These are phyloP conservation scores for Leptomonas seymouri DNA, from an alignment of 208 protist genomes.

Conservation along the genomic window DNA sequence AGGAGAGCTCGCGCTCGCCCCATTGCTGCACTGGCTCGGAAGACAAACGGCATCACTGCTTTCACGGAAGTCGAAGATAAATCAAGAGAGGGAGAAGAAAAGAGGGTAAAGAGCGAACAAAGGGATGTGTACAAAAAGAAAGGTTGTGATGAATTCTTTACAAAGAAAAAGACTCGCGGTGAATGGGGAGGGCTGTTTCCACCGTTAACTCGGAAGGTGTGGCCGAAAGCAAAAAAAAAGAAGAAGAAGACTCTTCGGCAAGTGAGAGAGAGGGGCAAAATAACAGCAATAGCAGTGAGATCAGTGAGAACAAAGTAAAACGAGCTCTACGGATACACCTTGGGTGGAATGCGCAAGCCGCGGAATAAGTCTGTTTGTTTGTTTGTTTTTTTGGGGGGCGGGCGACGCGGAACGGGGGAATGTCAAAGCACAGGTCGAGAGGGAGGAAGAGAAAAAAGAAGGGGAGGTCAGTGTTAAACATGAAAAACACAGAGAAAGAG, in stretches of 20 bases:
- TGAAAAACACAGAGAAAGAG: neutral
- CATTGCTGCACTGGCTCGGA: no score
- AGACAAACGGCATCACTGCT: neutral
- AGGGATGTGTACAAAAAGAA: no score
- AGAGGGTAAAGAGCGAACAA: neutral
- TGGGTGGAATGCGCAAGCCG: neutral
- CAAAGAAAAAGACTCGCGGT: no score
- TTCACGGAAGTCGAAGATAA: no score
- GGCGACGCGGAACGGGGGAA: neutral
- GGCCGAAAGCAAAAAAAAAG: no score
- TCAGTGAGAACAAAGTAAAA: neutral
- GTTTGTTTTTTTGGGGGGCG: no score
- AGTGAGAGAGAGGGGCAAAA: neutral
- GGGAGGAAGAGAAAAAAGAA: neutral
- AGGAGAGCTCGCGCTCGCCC: neutral
- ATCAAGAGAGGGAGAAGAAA: neutral
- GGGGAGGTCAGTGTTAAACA: no score
- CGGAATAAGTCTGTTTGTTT: neutral
- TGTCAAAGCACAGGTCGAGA: neutral
- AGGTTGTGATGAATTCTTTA: no score
- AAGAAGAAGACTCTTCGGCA: neutral
- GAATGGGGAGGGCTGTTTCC: no score
- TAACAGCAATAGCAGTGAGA: slow-evolving; percentile 6
- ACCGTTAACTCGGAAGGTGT: no score
- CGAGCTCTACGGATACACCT: neutral